A percentile compares a stretch with the other conserved stretches of the same genome.
These are phyloP conservation scores for Penicillium ochrochloron DNA, from an alignment of 495 filamentous ascomycete genomes.

Conservation along the genomic window DNA sequence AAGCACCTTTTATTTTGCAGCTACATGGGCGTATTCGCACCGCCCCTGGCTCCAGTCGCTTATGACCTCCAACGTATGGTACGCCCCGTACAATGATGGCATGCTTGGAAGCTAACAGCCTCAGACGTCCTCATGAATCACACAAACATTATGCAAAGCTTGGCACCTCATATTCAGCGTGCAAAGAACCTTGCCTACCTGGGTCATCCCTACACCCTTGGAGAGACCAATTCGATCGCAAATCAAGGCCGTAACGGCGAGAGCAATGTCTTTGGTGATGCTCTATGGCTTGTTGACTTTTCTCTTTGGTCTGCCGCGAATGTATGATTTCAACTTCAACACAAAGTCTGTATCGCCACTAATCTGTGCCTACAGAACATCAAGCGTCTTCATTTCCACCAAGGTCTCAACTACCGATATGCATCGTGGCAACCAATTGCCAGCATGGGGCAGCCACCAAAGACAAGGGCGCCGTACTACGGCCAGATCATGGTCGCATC, in stretches of 20 bases:
- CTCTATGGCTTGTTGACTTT: constrained; percentile 28
- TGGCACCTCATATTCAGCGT: constrained; percentile 19
- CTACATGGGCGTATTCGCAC: constrained; percentile 21
- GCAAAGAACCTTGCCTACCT: constrained; percentile 22
- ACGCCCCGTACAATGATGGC: background rate
- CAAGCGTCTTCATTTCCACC: constrained; percentile 29
- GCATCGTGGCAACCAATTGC: constrained; percentile 30
- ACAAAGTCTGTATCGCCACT: background rate
- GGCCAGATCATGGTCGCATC: constrained; percentile 27
- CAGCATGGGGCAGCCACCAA: constrained; percentile 11
- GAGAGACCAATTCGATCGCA: constrained; percentile 26
- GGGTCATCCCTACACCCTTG: constrained; percentile 19
- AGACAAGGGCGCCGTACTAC: constrained; percentile 25
- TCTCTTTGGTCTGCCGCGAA: constrained; percentile 26
- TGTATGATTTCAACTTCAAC: constrained; percentile 6
- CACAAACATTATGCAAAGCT: constrained; percentile 21
- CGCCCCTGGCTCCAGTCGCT: constrained; percentile 2
- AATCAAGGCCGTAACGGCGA: constrained; percentile 21
- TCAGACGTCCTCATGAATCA: constrained; percentile 29
- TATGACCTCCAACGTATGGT: constrained; percentile 21
- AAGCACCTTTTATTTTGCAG: background rate
- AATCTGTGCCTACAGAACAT: constrained; percentile 17
- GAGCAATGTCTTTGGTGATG: constrained; percentile 25
- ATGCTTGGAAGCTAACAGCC: background rate
- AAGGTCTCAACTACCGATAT: constrained; percentile 30